Conservation (phyloP, 2,329 filamentous ascomycete genomes). For the Setomelanomma holmii region DNA sequence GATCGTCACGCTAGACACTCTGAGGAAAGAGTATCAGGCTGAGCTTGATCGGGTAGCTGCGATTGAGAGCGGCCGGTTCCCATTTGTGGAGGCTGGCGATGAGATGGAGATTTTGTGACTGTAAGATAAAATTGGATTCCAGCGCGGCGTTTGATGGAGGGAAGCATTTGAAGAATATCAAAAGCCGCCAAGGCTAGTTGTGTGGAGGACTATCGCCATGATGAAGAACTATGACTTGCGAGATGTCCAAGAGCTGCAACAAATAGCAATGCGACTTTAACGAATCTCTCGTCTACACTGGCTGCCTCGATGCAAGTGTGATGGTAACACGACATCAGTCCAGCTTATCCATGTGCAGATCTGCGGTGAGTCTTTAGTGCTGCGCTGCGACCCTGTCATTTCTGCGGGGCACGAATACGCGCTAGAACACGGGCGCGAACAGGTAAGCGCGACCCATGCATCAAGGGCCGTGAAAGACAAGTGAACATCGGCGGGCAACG, state of each 20-base stretch:
- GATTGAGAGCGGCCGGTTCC: conserved; percentile 89
- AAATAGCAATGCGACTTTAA: too few species aligned
- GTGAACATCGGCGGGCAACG: neutral
- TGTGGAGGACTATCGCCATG: neutral
- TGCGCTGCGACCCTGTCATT: neutral
- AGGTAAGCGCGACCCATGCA: neutral
- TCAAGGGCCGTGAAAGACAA: neutral
- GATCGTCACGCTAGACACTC: conserved; percentile 83
- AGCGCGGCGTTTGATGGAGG: conserved; percentile 30
- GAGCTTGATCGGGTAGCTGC: conserved; percentile 88
- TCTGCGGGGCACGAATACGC: neutral
- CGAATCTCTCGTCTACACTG: too few species aligned
- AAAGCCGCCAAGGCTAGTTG: neutral
- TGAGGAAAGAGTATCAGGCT: conserved; percentile 86
- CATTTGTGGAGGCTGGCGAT: conserved; percentile 61
- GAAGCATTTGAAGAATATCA: neutral
- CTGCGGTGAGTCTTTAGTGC: neutral
- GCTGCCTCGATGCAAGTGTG: too few species aligned
- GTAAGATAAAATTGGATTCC: conserved; percentile 11
- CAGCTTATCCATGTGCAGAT: too few species aligned
- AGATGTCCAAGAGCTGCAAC: too few species aligned
- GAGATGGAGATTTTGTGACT: conserved; percentile 48
- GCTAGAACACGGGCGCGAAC: neutral
- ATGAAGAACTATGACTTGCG: too few species aligned
- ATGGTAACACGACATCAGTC: too few species aligned